Evolutionary conservation across 2,329 filamentous ascomycete genomes (phyloP).

Genomic region (Arthrinium puccinioides): DNA sequence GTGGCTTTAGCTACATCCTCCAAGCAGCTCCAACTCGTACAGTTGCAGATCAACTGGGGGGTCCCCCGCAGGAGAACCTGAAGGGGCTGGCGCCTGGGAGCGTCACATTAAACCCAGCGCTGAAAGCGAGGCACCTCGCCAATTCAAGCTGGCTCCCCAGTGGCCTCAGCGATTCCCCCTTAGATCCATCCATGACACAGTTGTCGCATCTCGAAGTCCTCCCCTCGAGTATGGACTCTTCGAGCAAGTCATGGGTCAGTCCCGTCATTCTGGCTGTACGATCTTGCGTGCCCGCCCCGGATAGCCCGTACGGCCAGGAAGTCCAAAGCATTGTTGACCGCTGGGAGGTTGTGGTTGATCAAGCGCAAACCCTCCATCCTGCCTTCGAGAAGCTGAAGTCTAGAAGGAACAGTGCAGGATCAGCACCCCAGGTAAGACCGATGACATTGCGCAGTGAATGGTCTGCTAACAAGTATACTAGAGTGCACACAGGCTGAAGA

Average conservation of each 20-base stretch:
- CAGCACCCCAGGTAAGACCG: slow-evolving; percentile 13
- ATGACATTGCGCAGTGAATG: neutral
- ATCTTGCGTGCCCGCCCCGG: slow-evolving; percentile 47
- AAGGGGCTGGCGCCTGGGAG: slow-evolving; percentile 36
- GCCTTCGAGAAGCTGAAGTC: slow-evolving; percentile 69
- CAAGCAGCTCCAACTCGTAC: slow-evolving; percentile 67
- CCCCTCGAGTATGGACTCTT: too few relatives aligned
- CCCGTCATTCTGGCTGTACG: slow-evolving; percentile 68
- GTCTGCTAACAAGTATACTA: slow-evolving; percentile 11
- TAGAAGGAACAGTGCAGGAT: slow-evolving; percentile 47
- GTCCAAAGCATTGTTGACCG: slow-evolving; percentile 69
- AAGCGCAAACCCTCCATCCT: slow-evolving; percentile 59
- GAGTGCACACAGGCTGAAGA: slow-evolving; percentile 39
- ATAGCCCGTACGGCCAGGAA: slow-evolving; percentile 53
- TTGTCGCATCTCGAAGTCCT: slow-evolving; percentile 72
- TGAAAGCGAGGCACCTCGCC: slow-evolving; percentile 50
- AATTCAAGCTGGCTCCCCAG: slow-evolving; percentile 50
- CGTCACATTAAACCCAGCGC: slow-evolving; percentile 40
- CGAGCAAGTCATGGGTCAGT: too few relatives aligned
- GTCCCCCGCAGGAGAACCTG: slow-evolving; percentile 49
- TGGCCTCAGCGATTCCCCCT: slow-evolving; percentile 32
- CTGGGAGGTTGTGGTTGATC: slow-evolving; percentile 71
- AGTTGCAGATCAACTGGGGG: slow-evolving; percentile 69
- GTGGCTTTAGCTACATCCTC: slow-evolving; percentile 63
- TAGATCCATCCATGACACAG: slow-evolving; percentile 48